Conservation (phyloP, 192 early-diverging fungal species). For the Coemansia interrupta region DNA sequence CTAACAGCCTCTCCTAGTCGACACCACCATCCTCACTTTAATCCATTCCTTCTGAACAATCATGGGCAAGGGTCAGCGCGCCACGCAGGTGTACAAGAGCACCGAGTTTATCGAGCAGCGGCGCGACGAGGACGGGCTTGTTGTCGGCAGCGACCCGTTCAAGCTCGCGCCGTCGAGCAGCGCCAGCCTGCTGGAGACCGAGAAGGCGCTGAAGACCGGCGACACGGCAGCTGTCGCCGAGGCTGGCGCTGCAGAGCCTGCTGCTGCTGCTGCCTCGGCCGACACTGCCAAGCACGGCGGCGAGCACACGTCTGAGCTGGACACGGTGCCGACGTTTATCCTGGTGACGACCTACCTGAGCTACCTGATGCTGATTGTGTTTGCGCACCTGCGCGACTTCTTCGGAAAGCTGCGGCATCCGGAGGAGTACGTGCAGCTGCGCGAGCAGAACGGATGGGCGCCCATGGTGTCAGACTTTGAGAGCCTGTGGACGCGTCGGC, state of each 20-base stretch:
- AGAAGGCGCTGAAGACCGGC: constrained; percentile 2
- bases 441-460: constrained; percentile 77
- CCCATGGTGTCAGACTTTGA: constrained; percentile 95
- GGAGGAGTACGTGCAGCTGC: constrained; percentile 69
- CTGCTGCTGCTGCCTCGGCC: background rate
- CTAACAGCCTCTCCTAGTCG: background rate
- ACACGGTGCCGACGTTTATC: constrained; percentile 68
- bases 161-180: constrained; percentile 33
- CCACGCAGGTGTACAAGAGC: constrained; percentile 32
- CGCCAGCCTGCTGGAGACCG: constrained; percentile 12
- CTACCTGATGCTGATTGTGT: constrained; percentile 89
- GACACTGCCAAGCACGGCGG: no score
- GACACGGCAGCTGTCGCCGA: background rate
- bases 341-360: constrained; percentile 93
- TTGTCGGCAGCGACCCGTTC: constrained; percentile 17
- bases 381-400: constrained; percentile 91
- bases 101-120: constrained; percentile 42
- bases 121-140: constrained; percentile 27
- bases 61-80: constrained; percentile 52
- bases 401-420: constrained; percentile 77
- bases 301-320: no score
- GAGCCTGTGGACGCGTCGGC: constrained; percentile 88
- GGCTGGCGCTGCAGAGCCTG: background rate
- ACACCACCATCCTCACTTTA: background rate
- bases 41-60: background rate